phyloP scores from a whole-genome alignment of 495 filamentous ascomycete genomes.

The Xylaria scruposa region DNA sequence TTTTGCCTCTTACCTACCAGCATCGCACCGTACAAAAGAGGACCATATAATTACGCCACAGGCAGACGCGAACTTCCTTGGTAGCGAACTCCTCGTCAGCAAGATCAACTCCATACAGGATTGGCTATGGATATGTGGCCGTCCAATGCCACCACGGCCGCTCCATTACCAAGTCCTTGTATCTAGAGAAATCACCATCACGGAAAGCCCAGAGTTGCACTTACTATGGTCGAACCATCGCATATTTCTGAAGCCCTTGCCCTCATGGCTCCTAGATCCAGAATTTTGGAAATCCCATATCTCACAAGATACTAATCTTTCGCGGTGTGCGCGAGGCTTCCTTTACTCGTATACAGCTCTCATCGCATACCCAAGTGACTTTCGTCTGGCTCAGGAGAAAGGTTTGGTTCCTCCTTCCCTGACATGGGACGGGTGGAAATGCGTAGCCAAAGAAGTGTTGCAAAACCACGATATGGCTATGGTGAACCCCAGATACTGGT shows the following conservation, averaged over 20 bases:
- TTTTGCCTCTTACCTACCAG: slow-evolving; percentile 34
- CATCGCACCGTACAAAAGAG: slow-evolving; percentile 33
- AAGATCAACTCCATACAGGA: slow-evolving; percentile 45
- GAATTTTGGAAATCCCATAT: slow-evolving; percentile 48
- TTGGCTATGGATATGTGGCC: slow-evolving; percentile 58
- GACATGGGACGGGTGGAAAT: slow-evolving; percentile 41
- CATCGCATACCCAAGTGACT: slow-evolving; percentile 54
- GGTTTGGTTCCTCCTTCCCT: slow-evolving; percentile 46
- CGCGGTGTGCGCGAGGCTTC: slow-evolving; percentile 48
- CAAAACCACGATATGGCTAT: slow-evolving; percentile 32
- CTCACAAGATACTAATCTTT: slow-evolving; percentile 27
- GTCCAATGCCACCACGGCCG: slow-evolving; percentile 53
- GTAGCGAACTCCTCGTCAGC: slow-evolving; percentile 38
- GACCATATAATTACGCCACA: slow-evolving; percentile 37
- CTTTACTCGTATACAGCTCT: slow-evolving; percentile 53
- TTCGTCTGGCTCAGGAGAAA: slow-evolving; percentile 45
- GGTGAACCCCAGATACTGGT: slow-evolving; percentile 51
- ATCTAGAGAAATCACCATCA: slow-evolving; percentile 49
- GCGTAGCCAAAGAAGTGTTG: slow-evolving; percentile 34
- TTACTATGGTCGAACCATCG: slow-evolving; percentile 49
- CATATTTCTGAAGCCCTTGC: slow-evolving; percentile 56
- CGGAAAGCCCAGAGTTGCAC: slow-evolving; percentile 50
- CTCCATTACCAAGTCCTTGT: slow-evolving; percentile 56
- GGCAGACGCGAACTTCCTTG: slow-evolving; percentile 31
- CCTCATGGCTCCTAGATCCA: slow-evolving; percentile 47